Percentiles rank a stretch among this genome's conserved stretches.
phyloP scores from a whole-genome alignment of 192 early-diverging fungal genomes.

The Podila clonocystis region DNA sequence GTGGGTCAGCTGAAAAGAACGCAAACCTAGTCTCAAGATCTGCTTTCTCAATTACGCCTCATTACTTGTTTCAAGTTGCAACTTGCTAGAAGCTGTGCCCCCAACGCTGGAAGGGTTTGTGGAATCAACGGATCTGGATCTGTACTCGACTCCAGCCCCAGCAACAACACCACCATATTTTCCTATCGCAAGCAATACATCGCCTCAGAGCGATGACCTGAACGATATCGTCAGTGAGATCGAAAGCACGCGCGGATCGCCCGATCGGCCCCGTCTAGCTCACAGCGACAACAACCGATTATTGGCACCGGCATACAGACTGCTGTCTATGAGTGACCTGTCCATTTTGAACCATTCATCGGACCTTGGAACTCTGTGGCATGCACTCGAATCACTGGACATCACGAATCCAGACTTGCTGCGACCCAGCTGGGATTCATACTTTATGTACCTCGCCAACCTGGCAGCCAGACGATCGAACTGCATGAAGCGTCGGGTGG shows the following conservation, averaged over 20 bases:
- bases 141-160: constrained; percentile 51
- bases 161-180: background rate
- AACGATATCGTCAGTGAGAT: no score
- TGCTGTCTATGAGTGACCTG: constrained; percentile 66
- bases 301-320: constrained; percentile 33
- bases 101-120: constrained; percentile 70
- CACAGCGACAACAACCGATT: no score
- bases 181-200: constrained; percentile 2
- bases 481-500: constrained; percentile 99
- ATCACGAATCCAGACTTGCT: constrained; percentile 79
- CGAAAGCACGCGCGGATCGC: no score
- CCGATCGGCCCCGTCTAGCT: no score
- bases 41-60: no score
- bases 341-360: constrained; percentile 69
- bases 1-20: no score
- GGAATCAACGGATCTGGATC: constrained; percentile 56
- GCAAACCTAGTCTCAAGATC: no score
- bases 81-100: background rate
- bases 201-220: background rate
- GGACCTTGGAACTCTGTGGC: constrained; percentile 46
- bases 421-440: constrained; percentile 95
- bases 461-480: constrained; percentile 91
- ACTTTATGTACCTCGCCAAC: constrained; percentile 96
- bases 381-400: constrained; percentile 59
- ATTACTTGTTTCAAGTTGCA: constrained; percentile 7